phyloP scores from a whole-genome alignment of 371 early-diverging fungal genomes.

The Mortierella sp. region DNA sequence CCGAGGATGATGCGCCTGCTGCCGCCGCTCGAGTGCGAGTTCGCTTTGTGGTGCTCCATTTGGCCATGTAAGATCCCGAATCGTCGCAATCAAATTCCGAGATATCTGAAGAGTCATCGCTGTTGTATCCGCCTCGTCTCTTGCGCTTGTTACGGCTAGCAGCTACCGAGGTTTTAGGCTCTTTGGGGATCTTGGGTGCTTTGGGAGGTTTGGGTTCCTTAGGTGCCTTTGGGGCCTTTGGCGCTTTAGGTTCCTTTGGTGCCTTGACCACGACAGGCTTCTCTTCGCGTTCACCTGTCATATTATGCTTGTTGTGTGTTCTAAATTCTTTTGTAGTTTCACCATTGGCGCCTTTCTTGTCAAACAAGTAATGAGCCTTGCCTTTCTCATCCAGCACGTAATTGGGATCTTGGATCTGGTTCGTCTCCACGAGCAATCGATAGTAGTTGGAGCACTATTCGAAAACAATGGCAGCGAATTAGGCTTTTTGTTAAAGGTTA shows the following conservation, averaged over 20 bases:
- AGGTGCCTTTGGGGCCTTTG: conserved; percentile 40
- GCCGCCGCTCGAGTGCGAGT: conserved; percentile 53
- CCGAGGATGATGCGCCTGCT: conserved; percentile 19
- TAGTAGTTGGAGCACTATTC: conserved; percentile 93
- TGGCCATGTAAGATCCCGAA: conserved; percentile 73
- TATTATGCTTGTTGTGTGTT: conserved; percentile 70
- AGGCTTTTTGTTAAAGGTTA: background rate
- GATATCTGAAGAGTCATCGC: conserved; percentile 70
- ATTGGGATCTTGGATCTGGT: conserved; percentile 89
- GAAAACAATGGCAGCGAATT: background rate
- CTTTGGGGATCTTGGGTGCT: conserved; percentile 28
- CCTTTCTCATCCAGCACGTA: conserved; percentile 91
- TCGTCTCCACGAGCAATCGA: conserved; percentile 86
- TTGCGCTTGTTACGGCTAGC: conserved; percentile 61
- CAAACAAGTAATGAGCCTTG: conserved; percentile 89
- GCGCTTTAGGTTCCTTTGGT: conserved; percentile 39
- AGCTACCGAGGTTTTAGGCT: conserved; percentile 53
- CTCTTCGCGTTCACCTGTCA: conserved; percentile 46
- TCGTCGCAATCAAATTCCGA: conserved; percentile 72
- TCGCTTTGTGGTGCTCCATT: conserved; percentile 63
- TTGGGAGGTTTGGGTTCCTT: conserved; percentile 50
- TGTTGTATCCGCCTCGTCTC: conserved; percentile 60
- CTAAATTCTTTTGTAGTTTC: conserved; percentile 83
- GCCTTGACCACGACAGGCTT: conserved; percentile 24
- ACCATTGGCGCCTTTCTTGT: conserved; percentile 84